A percentile compares a stretch with the other conserved stretches of the same genome.
Conservation (phyloP, 202 grass and related monocot species). For the Zizania palustris region DNA sequence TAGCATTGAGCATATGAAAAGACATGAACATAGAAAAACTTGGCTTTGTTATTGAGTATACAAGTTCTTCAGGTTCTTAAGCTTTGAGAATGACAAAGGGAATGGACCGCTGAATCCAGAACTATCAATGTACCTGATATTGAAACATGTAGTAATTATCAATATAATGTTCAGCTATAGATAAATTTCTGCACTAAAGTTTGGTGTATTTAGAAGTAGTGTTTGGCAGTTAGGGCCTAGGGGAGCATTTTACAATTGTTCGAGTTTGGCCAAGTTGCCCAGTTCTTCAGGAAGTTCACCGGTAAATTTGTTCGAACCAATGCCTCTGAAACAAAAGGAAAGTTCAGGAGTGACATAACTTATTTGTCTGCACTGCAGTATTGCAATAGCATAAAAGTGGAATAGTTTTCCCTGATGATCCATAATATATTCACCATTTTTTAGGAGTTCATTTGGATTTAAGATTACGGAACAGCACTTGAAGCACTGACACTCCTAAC, state of each 20-base stretch:
- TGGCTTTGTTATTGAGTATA: slow-evolving; percentile 27
- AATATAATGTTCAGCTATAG: no score
- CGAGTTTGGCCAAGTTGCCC: slow-evolving; percentile 48
- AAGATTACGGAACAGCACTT: slow-evolving; percentile 4
- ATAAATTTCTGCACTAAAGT: not conserved
- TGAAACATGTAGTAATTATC: not conserved
- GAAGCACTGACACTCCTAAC: not conserved
- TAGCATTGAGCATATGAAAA: not conserved
- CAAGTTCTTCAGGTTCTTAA: slow-evolving; percentile 50
- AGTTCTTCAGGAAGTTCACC: slow-evolving; percentile 36
- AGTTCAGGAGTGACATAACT: not conserved
- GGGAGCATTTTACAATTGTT: slow-evolving; percentile 48
- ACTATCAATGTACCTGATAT: slow-evolving; percentile 48
- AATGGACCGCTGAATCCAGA: slow-evolving; percentile 65
- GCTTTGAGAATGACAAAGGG: slow-evolving; percentile 55
- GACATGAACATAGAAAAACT: not conserved
- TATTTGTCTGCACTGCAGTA: not conserved
- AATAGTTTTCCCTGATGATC: not conserved
- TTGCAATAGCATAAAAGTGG: not conserved
- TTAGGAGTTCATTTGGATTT: not conserved
- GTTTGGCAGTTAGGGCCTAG: not conserved
- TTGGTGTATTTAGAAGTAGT: not conserved
- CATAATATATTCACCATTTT: not conserved
- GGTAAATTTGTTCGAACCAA: slow-evolving; percentile 58
- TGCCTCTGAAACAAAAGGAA: slow-evolving; percentile 46